phyloP scores from a whole-genome alignment of 805 yeast genomes.

The Pichia californica region DNA sequence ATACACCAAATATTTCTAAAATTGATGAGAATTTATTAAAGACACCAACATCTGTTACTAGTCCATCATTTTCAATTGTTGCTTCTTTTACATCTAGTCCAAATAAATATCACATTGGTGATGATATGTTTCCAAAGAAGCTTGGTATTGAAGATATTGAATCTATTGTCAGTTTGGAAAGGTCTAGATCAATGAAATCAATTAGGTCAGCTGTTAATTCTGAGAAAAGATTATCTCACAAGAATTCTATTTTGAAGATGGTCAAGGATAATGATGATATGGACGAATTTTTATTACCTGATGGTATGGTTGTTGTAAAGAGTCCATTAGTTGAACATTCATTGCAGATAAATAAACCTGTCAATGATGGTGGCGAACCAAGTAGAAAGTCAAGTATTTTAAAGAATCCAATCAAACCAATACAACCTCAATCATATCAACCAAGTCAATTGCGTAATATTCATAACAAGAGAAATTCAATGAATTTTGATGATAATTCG shows the following conservation, averaged over 20 bases:
- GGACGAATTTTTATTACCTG: constrained; percentile 21
- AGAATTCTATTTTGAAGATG: constrained; percentile 23
- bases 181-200: constrained; percentile 55
- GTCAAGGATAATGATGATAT: constrained; percentile 15
- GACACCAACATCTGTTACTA: constrained; percentile 9
- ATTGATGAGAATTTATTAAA: constrained; percentile 2
- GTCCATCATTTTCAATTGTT: constrained; percentile 9
- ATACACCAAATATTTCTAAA: background rate
- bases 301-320: constrained; percentile 43
- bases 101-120: constrained; percentile 36
- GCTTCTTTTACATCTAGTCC: constrained; percentile 15
- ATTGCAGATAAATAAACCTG: background rate
- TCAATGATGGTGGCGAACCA: background rate
- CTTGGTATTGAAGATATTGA: constrained; percentile 64
- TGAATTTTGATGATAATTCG: background rate
- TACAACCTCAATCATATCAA: too few relatives aligned
- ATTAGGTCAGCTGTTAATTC: constrained; percentile 22
- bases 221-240: constrained; percentile 6
- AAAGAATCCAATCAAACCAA: constrained; percentile 10
- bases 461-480: background rate
- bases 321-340: constrained; percentile 10
- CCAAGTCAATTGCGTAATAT: background rate
- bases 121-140: constrained; percentile 66
- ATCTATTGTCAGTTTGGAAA: constrained; percentile 65
- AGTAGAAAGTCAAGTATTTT: constrained; percentile 13